Conservation (phyloP, 257 asterid genomes). For the Marsdenia floribunda region DNA sequence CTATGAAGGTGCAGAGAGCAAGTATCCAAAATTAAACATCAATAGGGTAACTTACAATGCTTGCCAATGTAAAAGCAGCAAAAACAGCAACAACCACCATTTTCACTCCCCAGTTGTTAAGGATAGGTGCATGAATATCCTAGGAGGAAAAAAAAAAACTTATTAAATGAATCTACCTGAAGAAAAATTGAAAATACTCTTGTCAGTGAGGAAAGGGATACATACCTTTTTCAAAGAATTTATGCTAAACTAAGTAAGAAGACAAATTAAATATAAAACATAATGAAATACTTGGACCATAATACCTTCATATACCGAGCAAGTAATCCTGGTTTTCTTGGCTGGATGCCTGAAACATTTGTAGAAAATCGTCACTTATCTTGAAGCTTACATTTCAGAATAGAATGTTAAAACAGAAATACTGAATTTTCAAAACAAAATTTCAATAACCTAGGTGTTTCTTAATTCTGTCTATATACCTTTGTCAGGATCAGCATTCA, state of each 20-base stretch:
- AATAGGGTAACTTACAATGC: slow-evolving; percentile 67
- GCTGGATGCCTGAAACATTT: slow-evolving; percentile 50
- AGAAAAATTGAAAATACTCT: neutral
- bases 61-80: slow-evolving; percentile 78
- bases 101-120: slow-evolving; percentile 83
- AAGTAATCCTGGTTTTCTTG: slow-evolving; percentile 75
- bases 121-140: slow-evolving; percentile 91
- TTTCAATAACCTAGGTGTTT: slow-evolving; percentile 3
- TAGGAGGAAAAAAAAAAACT: slow-evolving; percentile 27
- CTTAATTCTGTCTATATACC: slow-evolving; percentile 40
- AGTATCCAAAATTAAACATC: slow-evolving; percentile 1
- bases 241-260: slow-evolving; percentile 4
- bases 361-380: slow-evolving; percentile 20
- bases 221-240: slow-evolving; percentile 7
- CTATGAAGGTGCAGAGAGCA: slow-evolving; percentile 12
- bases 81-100: slow-evolving; percentile 65
- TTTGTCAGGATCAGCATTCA: slow-evolving; percentile 57
- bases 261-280: slow-evolving; percentile 8
- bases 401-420: slow-evolving; percentile 6
- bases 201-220: neutral
- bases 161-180: slow-evolving; percentile 3
- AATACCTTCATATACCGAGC: slow-evolving; percentile 93
- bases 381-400: slow-evolving; percentile 18
- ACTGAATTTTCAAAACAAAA: slow-evolving; percentile 13
- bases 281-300: slow-evolving; percentile 11